Evolutionary conservation across 208 protist genomes (phyloP).

Genomic region (Novymonas esmeraldas): DNA sequence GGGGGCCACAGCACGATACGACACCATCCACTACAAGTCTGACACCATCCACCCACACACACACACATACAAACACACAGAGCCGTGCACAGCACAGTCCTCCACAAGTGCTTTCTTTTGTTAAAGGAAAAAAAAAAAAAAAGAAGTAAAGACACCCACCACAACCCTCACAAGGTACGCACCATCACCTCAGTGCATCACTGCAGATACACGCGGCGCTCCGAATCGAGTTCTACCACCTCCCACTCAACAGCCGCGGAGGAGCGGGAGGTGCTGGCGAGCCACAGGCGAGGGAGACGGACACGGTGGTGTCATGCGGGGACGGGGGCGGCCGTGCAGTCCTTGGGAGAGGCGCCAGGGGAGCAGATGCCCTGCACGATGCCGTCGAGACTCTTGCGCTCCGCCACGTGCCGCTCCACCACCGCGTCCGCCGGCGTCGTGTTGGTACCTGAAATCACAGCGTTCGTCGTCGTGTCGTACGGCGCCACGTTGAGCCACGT

Average conservation of each 20-base stretch:
- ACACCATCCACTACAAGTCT: too few relatives aligned
- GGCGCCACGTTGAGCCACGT: slow-evolving; percentile 71
- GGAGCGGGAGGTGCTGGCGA: not conserved
- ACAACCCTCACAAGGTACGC: not conserved
- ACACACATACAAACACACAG: not conserved
- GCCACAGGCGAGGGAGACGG: not conserved
- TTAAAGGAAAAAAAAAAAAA: not conserved
- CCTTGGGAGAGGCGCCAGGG: slow-evolving; percentile 39
- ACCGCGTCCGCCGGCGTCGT: slow-evolving; percentile 25
- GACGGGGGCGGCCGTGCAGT: slow-evolving; percentile 29
- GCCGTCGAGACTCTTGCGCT: slow-evolving; percentile 46
- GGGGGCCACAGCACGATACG: not conserved
- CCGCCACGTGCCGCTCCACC: slow-evolving; percentile 30
- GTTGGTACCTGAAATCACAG: slow-evolving; percentile 35
- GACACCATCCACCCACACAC: not conserved
- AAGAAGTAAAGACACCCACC: slow-evolving; percentile 4
- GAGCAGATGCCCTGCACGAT: slow-evolving; percentile 68
- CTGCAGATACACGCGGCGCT: slow-evolving; percentile 5
- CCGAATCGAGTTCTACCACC: slow-evolving; percentile 17
- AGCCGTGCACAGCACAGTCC: not conserved
- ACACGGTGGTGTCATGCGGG: not conserved
- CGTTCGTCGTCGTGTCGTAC: slow-evolving; percentile 54
- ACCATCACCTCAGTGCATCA: not conserved
- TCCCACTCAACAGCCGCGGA: slow-evolving; percentile 5
- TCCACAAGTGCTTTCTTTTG: not conserved